Base-by-base conservation (phyloP, 805 yeast genomes). In the Candida quercuum region DNA sequence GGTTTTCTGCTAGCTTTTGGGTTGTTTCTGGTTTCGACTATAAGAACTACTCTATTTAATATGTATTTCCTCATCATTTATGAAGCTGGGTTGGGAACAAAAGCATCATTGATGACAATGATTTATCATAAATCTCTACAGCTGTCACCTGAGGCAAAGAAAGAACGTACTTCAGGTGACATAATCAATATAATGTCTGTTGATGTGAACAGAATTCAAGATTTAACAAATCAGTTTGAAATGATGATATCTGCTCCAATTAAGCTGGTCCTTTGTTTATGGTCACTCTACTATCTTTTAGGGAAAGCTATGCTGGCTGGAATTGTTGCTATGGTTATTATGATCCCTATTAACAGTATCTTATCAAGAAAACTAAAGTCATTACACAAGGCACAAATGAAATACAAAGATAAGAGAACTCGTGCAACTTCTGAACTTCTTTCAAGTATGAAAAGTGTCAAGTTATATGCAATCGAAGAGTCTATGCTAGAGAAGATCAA, bases 121-220 rank as follows among this genome's bases (percentile, higher is more conserved):
- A 64, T 86, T 17, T 87, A 81, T 56, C 72, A 75, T 32, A 88
- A 88, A 57, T 70, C 93, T 0, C 65, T 88, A 40, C 66, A 57
- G 15, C 61, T 88, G n/a, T 78, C 94, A 3, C 72, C 77, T 7
- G 79, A 77, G 33, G 76, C 87, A 7, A 72, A 81, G 42, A 68
- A 69, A 23, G 67, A 71, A 14, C 64, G 72, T 46, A 62, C 86
- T 2, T 73, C 89, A 2, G 95, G 95, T 47, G 94, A 86, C 46
- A 83, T 87, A 36, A 72, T 86, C 46, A 86, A 85, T 51, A 67
- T 81, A 51, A 72, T 85, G 68, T 75, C 93, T 15, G 89, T 84
- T 23, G 96, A 87, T 63, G 78, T 84, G 11, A 63, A 64, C 33
- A 67, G 83, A 43, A 63, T 86, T 21, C 84, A 79, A 52, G 78